Base-by-base conservation (phyloP, 352 stramenopile genomes). In the Thalassiosira sp. region DNA sequence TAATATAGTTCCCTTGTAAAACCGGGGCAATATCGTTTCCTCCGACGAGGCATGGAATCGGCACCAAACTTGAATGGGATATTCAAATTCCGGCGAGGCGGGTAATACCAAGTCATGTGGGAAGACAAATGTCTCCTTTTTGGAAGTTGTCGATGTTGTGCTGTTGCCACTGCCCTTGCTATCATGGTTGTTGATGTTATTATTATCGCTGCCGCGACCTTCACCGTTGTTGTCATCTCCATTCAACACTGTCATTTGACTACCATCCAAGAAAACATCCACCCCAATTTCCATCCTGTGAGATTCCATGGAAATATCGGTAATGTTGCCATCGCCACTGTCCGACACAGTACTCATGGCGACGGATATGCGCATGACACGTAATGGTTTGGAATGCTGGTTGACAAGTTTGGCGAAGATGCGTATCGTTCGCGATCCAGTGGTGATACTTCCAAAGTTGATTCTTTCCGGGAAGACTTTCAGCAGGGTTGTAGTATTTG, bases 381-480 rank as follows among this genome's bases (percentile, higher is more conserved):
- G 22, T n/a, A 88, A n/a, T n/a, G 52, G 18, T 22, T 51, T 51
- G n/a, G 35, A 18, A 42, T 48, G 33, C 16, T 31, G 20, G 69
- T 81, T 87, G 18, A 16, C 31, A 10, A 87, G 0, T 31, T 73
- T 69, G n/a, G 85, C 16, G 1, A 57, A 62, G 13, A 79, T 57
- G 6, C 51, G 58, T n/a, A 74, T 61, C 10, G 52, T 58, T 25
- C 66, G 52, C 22, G 66, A 75, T 25, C 68, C 64, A 1, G 73
- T 76, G n/a, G 77, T 85, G 33, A 90, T 82, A n/a, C 74, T 62
- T 28, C 73, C 81, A 74, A 90, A 90, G 28, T 87, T 62, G 11
- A 87, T 65, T 16, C 52, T 40, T 48, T 56, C 22, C 2, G 73
- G 74, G 24, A 24, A 45, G 3, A 53, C 16, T 37, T 65, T 72